A percentile compares a stretch with the other conserved stretches of the same genome.
phyloP scores from a whole-genome alignment of 202 grass and related monocot species.

The Carex sylvatica region DNA sequence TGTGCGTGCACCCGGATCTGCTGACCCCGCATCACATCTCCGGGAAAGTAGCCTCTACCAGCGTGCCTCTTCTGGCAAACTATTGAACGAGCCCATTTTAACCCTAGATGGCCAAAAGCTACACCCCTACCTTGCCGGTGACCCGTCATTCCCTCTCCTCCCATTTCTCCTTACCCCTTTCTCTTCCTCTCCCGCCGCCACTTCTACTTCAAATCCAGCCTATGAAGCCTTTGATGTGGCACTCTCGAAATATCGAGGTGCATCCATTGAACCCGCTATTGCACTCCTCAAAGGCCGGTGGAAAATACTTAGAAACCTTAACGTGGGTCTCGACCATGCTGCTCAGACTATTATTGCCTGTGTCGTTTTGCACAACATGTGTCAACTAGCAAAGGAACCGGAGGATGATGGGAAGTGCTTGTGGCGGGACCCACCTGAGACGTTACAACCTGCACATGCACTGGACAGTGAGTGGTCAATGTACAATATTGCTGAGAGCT shows the following conservation, averaged over 20 bases:
- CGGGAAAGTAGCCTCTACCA: conserved; percentile 30
- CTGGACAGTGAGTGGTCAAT: conserved; percentile 34
- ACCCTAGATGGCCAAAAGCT: conserved; percentile 7
- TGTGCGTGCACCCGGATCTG: conserved; percentile 31
- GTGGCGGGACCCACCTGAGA: conserved; percentile 37
- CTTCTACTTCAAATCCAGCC: conserved; percentile 2
- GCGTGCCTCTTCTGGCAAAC: conserved; percentile 8
- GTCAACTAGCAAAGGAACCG: conserved; percentile 32
- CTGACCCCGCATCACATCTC: conserved; percentile 31
- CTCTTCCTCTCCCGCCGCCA: background rate
- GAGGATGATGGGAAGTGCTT: conserved; percentile 37
- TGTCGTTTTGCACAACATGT: conserved; percentile 40
- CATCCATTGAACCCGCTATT: conserved; percentile 32
- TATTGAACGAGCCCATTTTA: conserved; percentile 13
- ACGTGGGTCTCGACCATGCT: conserved; percentile 37
- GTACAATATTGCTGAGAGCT: conserved; percentile 27
- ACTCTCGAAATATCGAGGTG: conserved; percentile 6
- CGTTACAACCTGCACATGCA: conserved; percentile 15
- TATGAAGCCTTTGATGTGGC: conserved; percentile 27
- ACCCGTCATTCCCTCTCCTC: conserved; percentile 37
- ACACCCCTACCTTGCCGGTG: conserved; percentile 28
- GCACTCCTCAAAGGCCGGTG: conserved; percentile 38
- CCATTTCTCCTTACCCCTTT: conserved; percentile 35
- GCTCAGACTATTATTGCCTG: conserved; percentile 40
- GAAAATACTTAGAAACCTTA: conserved; percentile 43